Conservation (phyloP, 1,284 basidiomycete genomes). For the Mrakiaceae sp. region DNA sequence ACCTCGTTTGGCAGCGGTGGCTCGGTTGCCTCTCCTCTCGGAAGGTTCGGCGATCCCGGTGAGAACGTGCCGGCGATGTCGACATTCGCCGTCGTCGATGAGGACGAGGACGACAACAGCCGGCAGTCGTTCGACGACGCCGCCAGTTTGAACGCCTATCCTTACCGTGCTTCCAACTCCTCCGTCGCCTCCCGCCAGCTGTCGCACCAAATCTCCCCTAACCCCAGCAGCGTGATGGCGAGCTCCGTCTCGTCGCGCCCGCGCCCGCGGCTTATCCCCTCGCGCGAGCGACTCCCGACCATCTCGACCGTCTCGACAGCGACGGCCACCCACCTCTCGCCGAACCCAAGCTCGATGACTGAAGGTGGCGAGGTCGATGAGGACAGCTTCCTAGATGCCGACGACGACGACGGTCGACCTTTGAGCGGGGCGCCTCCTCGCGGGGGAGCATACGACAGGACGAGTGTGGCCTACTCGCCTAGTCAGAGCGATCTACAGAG, state of each 20-base stretch:
- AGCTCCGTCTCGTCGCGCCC: not conserved
- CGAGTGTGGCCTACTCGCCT: not conserved
- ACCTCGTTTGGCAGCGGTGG: not conserved
- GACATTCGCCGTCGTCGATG: not conserved
- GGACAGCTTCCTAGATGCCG: slow-evolving; percentile 9
- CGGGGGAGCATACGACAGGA: too few species aligned
- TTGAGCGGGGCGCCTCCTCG: not conserved
- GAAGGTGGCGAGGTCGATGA: slow-evolving; percentile 1
- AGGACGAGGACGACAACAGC: not conserved
- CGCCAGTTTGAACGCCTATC: too few species aligned
- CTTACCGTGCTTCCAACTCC: not conserved
- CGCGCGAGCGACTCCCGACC: slow-evolving; percentile 1
- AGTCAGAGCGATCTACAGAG: not conserved
- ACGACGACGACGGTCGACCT: not conserved
- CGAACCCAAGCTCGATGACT: not conserved
- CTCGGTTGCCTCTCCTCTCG: not conserved
- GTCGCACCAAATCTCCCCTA: not conserved
- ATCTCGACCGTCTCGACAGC: not conserved
- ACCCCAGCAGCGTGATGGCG: not conserved
- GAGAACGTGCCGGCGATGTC: not conserved
- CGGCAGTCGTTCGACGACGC: not conserved
- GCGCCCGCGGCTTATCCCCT: slow-evolving; percentile 8
- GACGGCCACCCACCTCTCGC: not conserved
- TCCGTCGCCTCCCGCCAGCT: not conserved
- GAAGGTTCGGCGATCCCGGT: not conserved